A percentile compares a stretch with the other conserved stretches of the same genome.
Evolutionary conservation across 257 asterid genomes (phyloP).

Genomic region (Striga asiatica): DNA sequence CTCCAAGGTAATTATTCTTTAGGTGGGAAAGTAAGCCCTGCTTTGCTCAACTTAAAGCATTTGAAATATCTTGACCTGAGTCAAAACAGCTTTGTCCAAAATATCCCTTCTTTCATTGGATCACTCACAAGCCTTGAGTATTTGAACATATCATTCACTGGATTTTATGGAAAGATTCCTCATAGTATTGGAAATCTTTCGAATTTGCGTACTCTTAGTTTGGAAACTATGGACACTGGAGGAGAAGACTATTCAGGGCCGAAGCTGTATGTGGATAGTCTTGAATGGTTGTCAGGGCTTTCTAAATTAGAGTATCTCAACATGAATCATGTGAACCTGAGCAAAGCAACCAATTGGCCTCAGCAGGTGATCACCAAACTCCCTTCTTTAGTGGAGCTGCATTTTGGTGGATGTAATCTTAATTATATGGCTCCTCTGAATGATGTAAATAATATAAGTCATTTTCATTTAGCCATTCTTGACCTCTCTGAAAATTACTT

Average conservation of each 20-base stretch:
- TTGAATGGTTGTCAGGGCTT: too few species aligned
- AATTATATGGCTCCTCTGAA: background rate
- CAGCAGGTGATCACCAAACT: background rate
- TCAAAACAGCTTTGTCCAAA: constrained; percentile 12
- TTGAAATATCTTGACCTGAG: too few species aligned
- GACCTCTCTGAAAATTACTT: background rate
- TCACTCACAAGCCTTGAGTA: constrained; percentile 2
- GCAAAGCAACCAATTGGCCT: background rate
- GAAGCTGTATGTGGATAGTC: background rate
- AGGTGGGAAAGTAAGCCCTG: constrained; percentile 7
- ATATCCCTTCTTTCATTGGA: too few species aligned
- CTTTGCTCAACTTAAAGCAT: too few species aligned
- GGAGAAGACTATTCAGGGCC: background rate
- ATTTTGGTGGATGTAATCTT: too few species aligned
- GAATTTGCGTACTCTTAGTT: background rate
- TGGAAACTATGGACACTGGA: too few species aligned
- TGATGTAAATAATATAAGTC: background rate
- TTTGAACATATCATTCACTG: background rate
- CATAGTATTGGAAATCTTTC: background rate
- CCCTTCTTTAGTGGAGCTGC: background rate
- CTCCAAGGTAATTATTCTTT: too few species aligned
- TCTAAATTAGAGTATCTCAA: background rate
- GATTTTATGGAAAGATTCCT: background rate
- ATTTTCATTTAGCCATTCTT: background rate
- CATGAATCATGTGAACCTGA: background rate